phyloP scores from a whole-genome alignment of 2,329 filamentous ascomycete genomes.

The Venturia aucupariae region DNA sequence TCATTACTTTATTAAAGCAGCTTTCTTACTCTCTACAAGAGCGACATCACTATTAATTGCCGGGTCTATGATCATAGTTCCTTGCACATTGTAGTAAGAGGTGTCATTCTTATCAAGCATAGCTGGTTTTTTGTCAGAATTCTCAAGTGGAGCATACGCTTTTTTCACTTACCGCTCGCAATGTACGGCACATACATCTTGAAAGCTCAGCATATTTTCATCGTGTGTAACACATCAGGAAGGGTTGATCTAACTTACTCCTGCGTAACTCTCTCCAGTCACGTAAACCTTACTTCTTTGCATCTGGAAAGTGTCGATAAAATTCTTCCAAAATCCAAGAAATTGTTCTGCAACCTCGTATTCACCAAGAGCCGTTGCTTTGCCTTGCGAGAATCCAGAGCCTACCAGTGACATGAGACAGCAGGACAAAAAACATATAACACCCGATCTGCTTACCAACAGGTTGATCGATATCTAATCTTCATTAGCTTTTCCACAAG shows the following conservation, averaged over 20 bases:
- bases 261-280: conserved; percentile 19
- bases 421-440: not conserved
- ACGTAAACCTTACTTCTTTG: conserved; percentile 19
- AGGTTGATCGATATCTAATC: not conserved
- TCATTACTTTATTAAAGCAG: not conserved
- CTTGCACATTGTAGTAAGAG: conserved; percentile 16
- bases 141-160: not conserved
- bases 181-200: conserved; percentile 18
- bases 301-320: conserved; percentile 19
- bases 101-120: conserved; percentile 26
- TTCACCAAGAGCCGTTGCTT: conserved; percentile 18
- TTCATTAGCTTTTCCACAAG: not conserved
- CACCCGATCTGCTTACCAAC: not conserved
- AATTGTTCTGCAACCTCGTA: conserved; percentile 20
- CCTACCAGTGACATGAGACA: not conserved
- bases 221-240: not conserved
- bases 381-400: not conserved
- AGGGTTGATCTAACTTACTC: not conserved
- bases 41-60: conserved; percentile 12
- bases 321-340: conserved; percentile 19
- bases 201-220: not conserved
- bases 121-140: conserved; percentile 7
- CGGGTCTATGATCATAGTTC: conserved; percentile 18
- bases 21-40: not conserved
- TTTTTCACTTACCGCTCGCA: not conserved